Evolutionary conservation across 2,329 filamentous ascomycete genomes (phyloP).

Genomic region (Colletotrichum chlorophyti): DNA sequence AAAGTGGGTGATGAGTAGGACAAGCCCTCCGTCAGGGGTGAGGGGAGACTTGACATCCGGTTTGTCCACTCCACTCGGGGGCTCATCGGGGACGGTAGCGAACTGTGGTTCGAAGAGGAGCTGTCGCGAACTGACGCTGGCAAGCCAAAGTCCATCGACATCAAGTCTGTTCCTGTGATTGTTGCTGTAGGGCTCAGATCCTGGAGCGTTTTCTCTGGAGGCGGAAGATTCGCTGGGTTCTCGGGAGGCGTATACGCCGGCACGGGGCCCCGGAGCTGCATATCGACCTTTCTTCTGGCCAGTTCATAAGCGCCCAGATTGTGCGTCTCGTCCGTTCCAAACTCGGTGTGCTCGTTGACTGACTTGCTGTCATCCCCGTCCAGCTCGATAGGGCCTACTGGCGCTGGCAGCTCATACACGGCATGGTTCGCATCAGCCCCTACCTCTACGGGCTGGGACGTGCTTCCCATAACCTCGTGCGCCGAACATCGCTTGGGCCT

Average conservation of each 20-base stretch:
- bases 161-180: too few relatives aligned
- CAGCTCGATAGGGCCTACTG: conserved; percentile 54
- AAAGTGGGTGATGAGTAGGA: conserved; percentile 30
- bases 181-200: conserved; percentile 41
- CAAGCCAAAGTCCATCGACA: too few relatives aligned
- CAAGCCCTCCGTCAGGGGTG: conserved; percentile 43
- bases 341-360: conserved; percentile 46
- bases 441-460: conserved; percentile 45
- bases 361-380: conserved; percentile 47
- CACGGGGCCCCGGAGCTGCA: conserved; percentile 56
- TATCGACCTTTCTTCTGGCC: conserved; percentile 56
- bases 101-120: conserved; percentile 46
- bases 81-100: conserved; percentile 56
- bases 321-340: conserved; percentile 47
- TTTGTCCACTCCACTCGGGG: conserved; percentile 52
- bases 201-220: conserved; percentile 40
- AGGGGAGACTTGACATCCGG: conserved; percentile 46
- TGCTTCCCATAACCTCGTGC: conserved; percentile 37
- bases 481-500: conserved; percentile 35
- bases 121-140: conserved; percentile 42
- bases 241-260: conserved; percentile 54
- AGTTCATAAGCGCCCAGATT: conserved; percentile 57
- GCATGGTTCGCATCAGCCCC: conserved; percentile 53
- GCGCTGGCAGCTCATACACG: conserved; percentile 59
- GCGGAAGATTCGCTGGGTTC: conserved; percentile 35